Base-by-base conservation (phyloP, 441 rosid species). In the Erodium texanum region DNA sequence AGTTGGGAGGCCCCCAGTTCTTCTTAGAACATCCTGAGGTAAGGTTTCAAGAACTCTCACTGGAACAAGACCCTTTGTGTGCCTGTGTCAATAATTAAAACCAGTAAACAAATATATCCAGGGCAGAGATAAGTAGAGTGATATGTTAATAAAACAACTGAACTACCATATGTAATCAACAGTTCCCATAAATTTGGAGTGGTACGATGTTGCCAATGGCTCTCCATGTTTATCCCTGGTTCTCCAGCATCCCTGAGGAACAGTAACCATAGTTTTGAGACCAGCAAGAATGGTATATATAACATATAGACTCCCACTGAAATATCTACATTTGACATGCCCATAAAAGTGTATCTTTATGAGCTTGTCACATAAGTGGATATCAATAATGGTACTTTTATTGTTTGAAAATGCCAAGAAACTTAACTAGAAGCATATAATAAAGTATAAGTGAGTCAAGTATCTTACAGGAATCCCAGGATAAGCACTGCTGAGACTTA, bases 31-130 rank as follows among this genome's bases (percentile, higher is more conserved):
- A 68, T 87, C 81, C 61, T 81, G 14, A 48, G 99, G 90, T 74
- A 92, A 80, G 75, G 97, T 91, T 78, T 94, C 97, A 68, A 94
- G 94, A 81, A 92, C 97, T 78, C 88, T 85, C 48, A 89, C 78
- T 43, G 99, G 96, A 76, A 85, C 74, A 68, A 94, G 96, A 71
- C 84, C 90, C 62, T 75, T 70, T 0, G 99, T 80, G 76, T 92
- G 97, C 97, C 97, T 93, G 89, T 8, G 24, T 52, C 50, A 69
- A 77, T 62, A 64, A 68, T 58, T 52, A 58, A 19, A 63, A 66
- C 80, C 75, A 78, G 65, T 36, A 67, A 19, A 16, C 9, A 70
- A 52, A 27, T 12, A 69, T 63, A 3, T 14, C 19, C 19, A n/a
- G n/a, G 4, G 19, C 56, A 50, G 56, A 50, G 52, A 11, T 3